Percentiles rank a stretch among this genome's conserved stretches.
phyloP scores from a whole-genome alignment of 2,329 filamentous ascomycete species.

The Paraphaeosphaeria minitans region DNA sequence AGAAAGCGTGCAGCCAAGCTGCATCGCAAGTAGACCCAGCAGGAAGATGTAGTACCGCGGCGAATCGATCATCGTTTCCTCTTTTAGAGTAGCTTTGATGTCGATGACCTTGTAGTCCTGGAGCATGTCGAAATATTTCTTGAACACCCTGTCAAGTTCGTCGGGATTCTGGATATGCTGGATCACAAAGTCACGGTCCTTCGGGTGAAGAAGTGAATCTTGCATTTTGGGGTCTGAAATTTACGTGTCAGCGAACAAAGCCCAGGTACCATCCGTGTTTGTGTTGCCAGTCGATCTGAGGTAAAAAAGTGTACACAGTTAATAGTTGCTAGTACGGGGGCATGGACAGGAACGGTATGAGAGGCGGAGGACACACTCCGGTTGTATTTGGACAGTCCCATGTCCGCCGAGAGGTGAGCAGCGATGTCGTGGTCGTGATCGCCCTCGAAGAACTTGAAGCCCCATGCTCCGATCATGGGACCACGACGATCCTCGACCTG shows the following conservation, averaged over 20 bases:
- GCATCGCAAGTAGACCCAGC: constrained; percentile 12
- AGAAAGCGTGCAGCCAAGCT: constrained; percentile 5
- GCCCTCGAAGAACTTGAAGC: constrained; percentile 13
- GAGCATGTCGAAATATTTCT: constrained; percentile 11
- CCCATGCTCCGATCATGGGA: constrained; percentile 11
- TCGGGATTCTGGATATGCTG: constrained; percentile 1
- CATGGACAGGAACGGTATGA: neutral
- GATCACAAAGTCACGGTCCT: neutral
- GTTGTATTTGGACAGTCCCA: constrained; percentile 6
- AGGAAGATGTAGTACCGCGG: constrained; percentile 15
- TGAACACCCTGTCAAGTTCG: constrained; percentile 7
- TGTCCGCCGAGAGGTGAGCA: constrained; percentile 6
- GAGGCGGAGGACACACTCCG: neutral
- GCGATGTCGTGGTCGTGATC: constrained; percentile 17
- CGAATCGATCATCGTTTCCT: constrained; percentile 3
- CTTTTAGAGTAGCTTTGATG: neutral
- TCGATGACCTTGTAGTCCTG: constrained; percentile 10
- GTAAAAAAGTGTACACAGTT: neutral
- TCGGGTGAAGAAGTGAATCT: constrained; percentile 11
- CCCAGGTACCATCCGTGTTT: too few relatives aligned
- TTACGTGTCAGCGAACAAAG: neutral
- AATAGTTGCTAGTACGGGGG: neutral
- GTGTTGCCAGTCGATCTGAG: too few relatives aligned
- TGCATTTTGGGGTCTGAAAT: neutral
- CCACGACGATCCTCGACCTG: constrained; percentile 1